Evolutionary conservation across 768 basidiomycete genomes (phyloP), one percentile per base, ranked within the genome.

Genomic region (Collybiopsis confluens): DNA sequence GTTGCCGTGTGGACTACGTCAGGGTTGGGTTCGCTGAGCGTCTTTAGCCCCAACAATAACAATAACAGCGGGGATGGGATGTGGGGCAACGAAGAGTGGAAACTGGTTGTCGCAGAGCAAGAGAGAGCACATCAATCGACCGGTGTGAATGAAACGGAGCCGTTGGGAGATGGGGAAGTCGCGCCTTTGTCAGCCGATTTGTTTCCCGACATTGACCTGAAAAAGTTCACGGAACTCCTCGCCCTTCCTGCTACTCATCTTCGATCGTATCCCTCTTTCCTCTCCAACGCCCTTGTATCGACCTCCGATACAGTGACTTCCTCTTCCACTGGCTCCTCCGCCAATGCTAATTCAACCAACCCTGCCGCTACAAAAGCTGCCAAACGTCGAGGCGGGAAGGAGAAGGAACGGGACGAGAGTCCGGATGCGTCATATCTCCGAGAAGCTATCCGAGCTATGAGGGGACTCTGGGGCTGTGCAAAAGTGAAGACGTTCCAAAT

Each of bases 401-500:
- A 45, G 5, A 47, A 47, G 35, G 33, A 36, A 9, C 20, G 78
- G 1, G 77, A 80, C 10, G 89, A 82, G 35, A 92, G 93, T 62
- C 83, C 89, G 0, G 94, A 98, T 62, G 77, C 74, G 0, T 91
- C 93, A 36, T 95, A 86, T 66, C 70, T 97, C 53, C 70, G 75
- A n/a, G 85, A 92, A 62, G 93, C 95, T 2, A 86, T 92, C 40
- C 81, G 82, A 46, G 85, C 91, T 0, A 92, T 98, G 66, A 85
- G 85, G 62, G 88, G 82, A 58, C 70, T 98, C 52, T 89, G 92
- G 58, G 79, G 80, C 4, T 79, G 92, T 4, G 86, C 90, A 1
- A 89, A 92, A 65, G 69, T 97, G 45, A 80, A 86, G 58, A 90
- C 92, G 4, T 98, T 95, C 81, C 94, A 98, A 65, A 78, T 83